Evolutionary conservation across 2,329 filamentous ascomycete species (phyloP), one percentile per base, ranked within the genome.

Genomic region (Orbilia oligospora): DNA sequence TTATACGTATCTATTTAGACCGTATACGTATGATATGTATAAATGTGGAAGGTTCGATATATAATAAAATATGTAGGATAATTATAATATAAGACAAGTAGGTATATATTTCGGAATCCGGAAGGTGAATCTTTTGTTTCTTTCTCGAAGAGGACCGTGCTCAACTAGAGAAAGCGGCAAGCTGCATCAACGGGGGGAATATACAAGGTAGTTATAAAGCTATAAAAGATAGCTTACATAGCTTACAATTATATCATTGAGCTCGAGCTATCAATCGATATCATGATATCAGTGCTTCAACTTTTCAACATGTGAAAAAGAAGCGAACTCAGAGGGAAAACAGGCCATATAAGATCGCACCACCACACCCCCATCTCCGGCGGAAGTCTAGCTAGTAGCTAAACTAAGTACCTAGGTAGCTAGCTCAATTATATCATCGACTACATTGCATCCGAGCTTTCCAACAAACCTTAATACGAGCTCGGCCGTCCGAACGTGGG

Each of bases 181-280:
- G 48, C 22, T 22, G 20, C 48, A 9, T 36, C 33, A 30, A 10
- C 48, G 6, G 44, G 12, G 20, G 22, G 48, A 20, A 20, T 51
- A 22, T 51, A 24, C 48, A 51, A 24, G 48, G 48, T 51, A 51
- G 48, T 51, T 51, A 51, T 51, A 51, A 51, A 51, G 20, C 22
- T 27, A 20, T 46, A 46, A n/a, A n/a, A 46, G n/a, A 2, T 20
- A 20, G 4, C 44, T 8, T 46, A 46, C 2, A 14, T 44, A 16
- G 38, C 38, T 44, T n/a, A n/a, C 38, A 22, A 49, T 49, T 24
- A n/a, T n/a, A 49, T n/a, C 38, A 48, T 22, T 48, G 44, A 48
- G 44, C 44, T 48, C 18, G 4, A 20, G 44, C 44, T 20, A 36
- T 36, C 9, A 12, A 36, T 30, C 6, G 27, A n/a, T n/a, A n/a